Evolutionary conservation across 345 rosid genomes (phyloP).

Genomic region (Eucalyptus coolabah): DNA sequence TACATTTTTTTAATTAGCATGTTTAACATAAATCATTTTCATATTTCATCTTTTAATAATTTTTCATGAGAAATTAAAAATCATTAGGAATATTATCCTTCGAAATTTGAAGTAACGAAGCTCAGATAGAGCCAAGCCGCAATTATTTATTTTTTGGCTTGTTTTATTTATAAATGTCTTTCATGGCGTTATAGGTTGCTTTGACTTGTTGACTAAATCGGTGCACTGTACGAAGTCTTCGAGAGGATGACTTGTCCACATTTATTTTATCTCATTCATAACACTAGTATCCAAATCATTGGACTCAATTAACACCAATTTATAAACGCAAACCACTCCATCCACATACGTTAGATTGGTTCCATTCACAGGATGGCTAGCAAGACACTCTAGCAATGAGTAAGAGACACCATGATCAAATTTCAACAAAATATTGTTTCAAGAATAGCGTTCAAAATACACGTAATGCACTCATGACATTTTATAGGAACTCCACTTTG

Average conservation of each 20-base stretch:
- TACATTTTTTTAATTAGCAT: not conserved
- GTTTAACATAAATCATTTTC: too few species aligned
- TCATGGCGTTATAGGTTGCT: not conserved
- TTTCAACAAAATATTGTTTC: too few species aligned
- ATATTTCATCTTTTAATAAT: too few species aligned
- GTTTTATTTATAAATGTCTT: not conserved
- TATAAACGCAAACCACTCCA: too few species aligned
- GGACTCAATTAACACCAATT: not conserved
- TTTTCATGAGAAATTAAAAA: not conserved
- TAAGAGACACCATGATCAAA: too few species aligned
- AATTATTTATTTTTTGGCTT: too few species aligned
- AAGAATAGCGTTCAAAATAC: too few species aligned
- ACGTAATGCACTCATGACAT: too few species aligned
- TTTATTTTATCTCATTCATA: not conserved
- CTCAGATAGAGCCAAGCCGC: not conserved
- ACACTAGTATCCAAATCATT: not conserved
- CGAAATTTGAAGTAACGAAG: not conserved
- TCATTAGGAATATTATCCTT: too few species aligned
- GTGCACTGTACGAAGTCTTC: not conserved
- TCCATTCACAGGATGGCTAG: not conserved
- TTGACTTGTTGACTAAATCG: not conserved
- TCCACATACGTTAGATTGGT: not conserved
- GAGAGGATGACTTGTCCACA: not conserved
- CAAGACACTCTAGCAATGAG: too few species aligned
- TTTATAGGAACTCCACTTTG: too few species aligned